A percentile compares a stretch with the other conserved stretches of the same genome.
Conservation (phyloP, 306 rosid genomes). For the Rosa lucieae region DNA sequence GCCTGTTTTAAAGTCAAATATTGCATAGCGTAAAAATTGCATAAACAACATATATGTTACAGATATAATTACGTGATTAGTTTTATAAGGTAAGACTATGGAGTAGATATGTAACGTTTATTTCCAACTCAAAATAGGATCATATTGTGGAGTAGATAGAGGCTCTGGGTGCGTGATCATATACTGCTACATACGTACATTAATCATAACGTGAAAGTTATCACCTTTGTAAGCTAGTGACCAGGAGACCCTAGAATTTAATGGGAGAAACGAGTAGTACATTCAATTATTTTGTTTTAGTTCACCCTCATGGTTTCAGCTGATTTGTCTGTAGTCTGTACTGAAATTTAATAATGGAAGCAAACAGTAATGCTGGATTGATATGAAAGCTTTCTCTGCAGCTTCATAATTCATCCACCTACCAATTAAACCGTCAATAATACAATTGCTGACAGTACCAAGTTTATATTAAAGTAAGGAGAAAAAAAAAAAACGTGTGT, state of each 20-base stretch:
- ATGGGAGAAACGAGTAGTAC: not conserved
- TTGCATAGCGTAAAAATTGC: too few species aligned
- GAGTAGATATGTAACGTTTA: too few species aligned
- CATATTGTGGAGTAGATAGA: not conserved
- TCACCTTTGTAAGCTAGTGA: slow-evolving; percentile 8
- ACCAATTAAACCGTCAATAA: not conserved
- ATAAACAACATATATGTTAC: too few species aligned
- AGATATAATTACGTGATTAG: too few species aligned
- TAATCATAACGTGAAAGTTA: not conserved
- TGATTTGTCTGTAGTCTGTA: slow-evolving; percentile 7
- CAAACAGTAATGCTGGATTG: slow-evolving; percentile 9
- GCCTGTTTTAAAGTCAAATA: too few species aligned
- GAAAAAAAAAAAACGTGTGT: not conserved
- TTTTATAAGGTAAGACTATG: too few species aligned
- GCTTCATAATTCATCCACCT: not conserved
- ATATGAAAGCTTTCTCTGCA: not conserved
- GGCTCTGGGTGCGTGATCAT: not conserved
- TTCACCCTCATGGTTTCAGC: slow-evolving; percentile 17
- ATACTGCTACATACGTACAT: not conserved
- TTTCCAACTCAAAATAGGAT: too few species aligned
- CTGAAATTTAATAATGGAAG: slow-evolving; percentile 29
- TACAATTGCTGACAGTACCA: not conserved
- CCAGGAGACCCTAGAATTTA: slow-evolving; percentile 11
- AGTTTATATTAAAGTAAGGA: not conserved
- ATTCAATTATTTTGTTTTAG: slow-evolving; percentile 3